phyloP scores from a whole-genome alignment of 352 stramenopile species.

The Pythium phragmitis region DNA sequence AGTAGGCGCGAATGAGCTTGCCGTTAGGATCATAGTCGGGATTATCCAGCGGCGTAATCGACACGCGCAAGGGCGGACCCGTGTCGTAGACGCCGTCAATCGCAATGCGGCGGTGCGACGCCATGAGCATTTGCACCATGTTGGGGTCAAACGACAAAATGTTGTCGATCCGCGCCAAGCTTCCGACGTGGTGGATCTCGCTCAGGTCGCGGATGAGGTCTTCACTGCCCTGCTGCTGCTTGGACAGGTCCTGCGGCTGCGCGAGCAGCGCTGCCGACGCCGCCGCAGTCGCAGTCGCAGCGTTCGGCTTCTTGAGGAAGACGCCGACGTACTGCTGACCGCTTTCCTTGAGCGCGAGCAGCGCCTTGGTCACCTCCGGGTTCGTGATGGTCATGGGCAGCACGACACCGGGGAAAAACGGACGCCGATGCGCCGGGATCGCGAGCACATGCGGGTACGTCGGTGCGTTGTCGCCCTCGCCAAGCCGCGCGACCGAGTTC shows the following conservation, averaged over 20 bases:
- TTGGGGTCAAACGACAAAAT: slow-evolving; percentile 80
- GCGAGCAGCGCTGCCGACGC: slow-evolving; percentile 10
- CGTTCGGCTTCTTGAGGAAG: slow-evolving; percentile 88
- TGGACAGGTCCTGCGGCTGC: slow-evolving; percentile 30
- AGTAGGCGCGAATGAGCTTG: slow-evolving; percentile 94
- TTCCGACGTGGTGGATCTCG: slow-evolving; percentile 95
- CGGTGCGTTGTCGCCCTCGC: slow-evolving; percentile 66
- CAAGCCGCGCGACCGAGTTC: slow-evolving; percentile 53
- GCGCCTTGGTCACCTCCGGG: slow-evolving; percentile 81
- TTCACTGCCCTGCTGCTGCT: slow-evolving; percentile 42
- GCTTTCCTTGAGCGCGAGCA: slow-evolving; percentile 86
- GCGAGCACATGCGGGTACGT: slow-evolving; percentile 75
- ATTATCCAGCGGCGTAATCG: slow-evolving; percentile 77
- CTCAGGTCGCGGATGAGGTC: slow-evolving; percentile 92
- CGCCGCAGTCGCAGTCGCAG: slow-evolving; percentile 6
- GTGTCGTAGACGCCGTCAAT: slow-evolving; percentile 75
- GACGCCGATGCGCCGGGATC: slow-evolving; percentile 72
- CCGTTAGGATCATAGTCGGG: slow-evolving; percentile 64
- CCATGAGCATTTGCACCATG: slow-evolving; percentile 81
- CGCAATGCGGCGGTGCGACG: slow-evolving; percentile 87
- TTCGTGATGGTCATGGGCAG: slow-evolving; percentile 87
- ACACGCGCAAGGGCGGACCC: slow-evolving; percentile 58
- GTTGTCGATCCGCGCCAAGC: slow-evolving; percentile 95
- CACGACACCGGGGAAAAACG: slow-evolving; percentile 83
- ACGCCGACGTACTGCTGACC: slow-evolving; percentile 92